Conservation (phyloP, 2,329 filamentous ascomycete species). For the Paraconiothyrium brasiliense region DNA sequence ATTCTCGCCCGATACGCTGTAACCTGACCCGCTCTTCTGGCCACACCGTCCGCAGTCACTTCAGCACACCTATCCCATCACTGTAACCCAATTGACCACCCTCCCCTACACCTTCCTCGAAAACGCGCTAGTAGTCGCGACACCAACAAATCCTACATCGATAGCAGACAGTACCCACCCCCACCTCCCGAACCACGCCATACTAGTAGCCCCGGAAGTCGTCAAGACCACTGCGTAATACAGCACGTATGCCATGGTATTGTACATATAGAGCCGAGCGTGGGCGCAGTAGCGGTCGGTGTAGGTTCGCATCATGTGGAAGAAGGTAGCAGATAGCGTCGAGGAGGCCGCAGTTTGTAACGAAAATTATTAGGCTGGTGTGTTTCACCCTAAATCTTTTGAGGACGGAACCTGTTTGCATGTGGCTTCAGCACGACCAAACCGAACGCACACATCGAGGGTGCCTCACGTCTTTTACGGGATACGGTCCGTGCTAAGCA, state of each 20-base stretch:
- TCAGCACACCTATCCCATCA: slow-evolving; percentile 41
- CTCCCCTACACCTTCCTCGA: slow-evolving; percentile 27
- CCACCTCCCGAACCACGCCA: slow-evolving; percentile 38
- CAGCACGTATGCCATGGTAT: slow-evolving; percentile 52
- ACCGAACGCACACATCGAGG: neutral
- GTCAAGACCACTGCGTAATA: slow-evolving; percentile 53
- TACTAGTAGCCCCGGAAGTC: slow-evolving; percentile 23
- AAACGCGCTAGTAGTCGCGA: slow-evolving; percentile 46
- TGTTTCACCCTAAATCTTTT: neutral
- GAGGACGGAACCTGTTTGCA: neutral
- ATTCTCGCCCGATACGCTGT: slow-evolving; percentile 54
- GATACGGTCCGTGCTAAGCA: neutral
- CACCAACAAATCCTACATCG: slow-evolving; percentile 46
- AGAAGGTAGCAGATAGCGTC: slow-evolving; percentile 54
- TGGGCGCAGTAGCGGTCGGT: slow-evolving; percentile 48
- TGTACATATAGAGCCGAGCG: slow-evolving; percentile 39
- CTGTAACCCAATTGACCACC: slow-evolving; percentile 29
- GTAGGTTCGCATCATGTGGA: slow-evolving; percentile 51
- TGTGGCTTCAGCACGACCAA: neutral
- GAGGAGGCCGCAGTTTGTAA: slow-evolving; percentile 51
- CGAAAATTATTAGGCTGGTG: slow-evolving; percentile 33
- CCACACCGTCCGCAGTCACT: slow-evolving; percentile 37
- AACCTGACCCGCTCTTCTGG: slow-evolving; percentile 53
- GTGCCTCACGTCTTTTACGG: neutral
- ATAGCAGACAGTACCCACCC: slow-evolving; percentile 52